phyloP scores from a whole-genome alignment of 768 basidiomycete species.

The Mycena rosella region DNA sequence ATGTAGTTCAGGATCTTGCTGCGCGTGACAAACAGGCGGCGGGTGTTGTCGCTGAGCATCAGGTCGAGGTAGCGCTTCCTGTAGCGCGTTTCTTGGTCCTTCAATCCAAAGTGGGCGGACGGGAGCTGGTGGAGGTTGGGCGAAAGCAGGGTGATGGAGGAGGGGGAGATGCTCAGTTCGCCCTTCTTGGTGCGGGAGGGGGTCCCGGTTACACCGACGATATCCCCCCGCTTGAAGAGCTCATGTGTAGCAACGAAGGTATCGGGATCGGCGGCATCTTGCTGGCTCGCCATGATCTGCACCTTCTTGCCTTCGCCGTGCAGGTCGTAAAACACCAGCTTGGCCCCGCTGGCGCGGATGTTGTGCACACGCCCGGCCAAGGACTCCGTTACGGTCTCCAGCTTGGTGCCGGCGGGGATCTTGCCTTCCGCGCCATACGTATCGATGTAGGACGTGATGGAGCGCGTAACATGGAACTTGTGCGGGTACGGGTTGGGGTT shows the following conservation, averaged over 20 bases:
- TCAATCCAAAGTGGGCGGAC: conserved; percentile 91
- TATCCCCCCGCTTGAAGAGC: conserved; percentile 94
- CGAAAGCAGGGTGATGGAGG: conserved; percentile 86
- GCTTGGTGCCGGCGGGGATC: conserved; percentile 75
- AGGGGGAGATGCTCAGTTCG: conserved; percentile 91
- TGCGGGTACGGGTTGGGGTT: conserved; percentile 97
- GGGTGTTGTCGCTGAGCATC: conserved; percentile 91
- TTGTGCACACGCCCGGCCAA: conserved; percentile 94
- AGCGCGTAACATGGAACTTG: conserved; percentile 93
- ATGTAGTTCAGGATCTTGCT: conserved; percentile 93
- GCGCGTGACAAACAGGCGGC: conserved; percentile 92
- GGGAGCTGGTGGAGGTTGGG: conserved; percentile 98
- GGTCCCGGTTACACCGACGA: conserved; percentile 91
- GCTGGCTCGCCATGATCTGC: conserved; percentile 93
- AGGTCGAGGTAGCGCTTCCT: conserved; percentile 99
- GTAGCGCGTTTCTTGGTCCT: conserved; percentile 98
- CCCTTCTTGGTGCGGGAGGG: conserved; percentile 96
- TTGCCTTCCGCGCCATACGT: conserved; percentile 81
- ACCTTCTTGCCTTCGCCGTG: conserved; percentile 93
- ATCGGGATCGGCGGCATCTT: conserved; percentile 78
- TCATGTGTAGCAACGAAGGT: conserved; percentile 81
- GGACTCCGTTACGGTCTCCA: conserved; percentile 67
- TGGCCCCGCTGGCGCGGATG: conserved; percentile 84
- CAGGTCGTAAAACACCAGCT: conserved; percentile 95
- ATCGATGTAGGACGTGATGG: conserved; percentile 79